These are phyloP conservation scores for Cordyceps tenuipes DNA, from an alignment of 2,329 filamentous ascomycete species.

Conservation along the genomic window DNA sequence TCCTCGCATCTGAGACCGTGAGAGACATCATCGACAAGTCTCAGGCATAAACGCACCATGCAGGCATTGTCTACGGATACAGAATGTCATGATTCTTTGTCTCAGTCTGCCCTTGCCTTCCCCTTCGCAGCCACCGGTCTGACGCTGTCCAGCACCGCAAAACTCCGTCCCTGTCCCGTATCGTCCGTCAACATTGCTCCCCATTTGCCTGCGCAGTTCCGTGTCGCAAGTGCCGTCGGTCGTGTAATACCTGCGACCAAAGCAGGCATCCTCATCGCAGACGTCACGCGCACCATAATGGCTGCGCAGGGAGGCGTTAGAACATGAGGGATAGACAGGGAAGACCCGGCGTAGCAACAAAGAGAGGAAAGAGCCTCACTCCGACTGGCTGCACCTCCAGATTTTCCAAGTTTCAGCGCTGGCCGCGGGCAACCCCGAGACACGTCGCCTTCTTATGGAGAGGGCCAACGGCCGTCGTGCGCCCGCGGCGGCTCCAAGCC, in stretches of 20 bases:
- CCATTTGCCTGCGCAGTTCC: constrained; percentile 25
- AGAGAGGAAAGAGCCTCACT: constrained; percentile 15
- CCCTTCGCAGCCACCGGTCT: constrained; percentile 17
- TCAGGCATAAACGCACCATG: background rate
- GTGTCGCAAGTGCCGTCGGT: constrained; percentile 27
- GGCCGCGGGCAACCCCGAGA: constrained; percentile 17
- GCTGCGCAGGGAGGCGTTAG: constrained; percentile 13
- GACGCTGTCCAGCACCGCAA: constrained; percentile 15
- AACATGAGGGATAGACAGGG: background rate
- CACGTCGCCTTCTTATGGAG: constrained; percentile 25
- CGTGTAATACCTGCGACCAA: constrained; percentile 22
- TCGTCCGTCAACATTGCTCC: constrained; percentile 20
- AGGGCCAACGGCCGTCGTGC: constrained; percentile 23
- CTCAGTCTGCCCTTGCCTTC: background rate
- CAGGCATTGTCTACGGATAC: background rate
- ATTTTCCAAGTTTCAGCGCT: constrained; percentile 27
- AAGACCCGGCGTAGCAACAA: background rate
- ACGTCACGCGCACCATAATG: constrained; percentile 24
- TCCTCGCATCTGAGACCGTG: background rate
- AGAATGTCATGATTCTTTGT: background rate
- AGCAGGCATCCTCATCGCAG: constrained; percentile 26
- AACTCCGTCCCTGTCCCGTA: constrained; percentile 20
- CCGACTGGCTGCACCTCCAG: constrained; percentile 22
- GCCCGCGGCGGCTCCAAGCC: constrained; percentile 17
- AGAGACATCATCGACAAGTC: background rate